Base-by-base conservation (phyloP, 163 green algal genomes). In the Trebouxiophyceae sp. region DNA sequence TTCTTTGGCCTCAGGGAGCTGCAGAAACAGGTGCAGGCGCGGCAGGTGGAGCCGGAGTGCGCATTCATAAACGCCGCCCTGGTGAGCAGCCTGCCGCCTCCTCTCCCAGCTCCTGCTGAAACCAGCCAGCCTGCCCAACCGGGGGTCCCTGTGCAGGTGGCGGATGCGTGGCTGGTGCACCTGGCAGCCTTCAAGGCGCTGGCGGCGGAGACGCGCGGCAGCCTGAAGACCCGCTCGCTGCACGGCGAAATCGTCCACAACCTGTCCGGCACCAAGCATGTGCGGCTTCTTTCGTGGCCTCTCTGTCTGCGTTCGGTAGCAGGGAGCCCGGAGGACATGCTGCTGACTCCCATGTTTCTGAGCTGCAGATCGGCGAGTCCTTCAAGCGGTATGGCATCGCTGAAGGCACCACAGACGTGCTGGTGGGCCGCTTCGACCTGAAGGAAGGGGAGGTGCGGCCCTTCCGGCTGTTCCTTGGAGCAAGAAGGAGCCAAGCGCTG, bases 161-260 rank as follows among this genome's bases (percentile, higher is more conserved):
- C 73, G 0, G 74, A 82, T 47, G 31, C 81, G 1, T 74, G 81
- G 7, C 33, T 78, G 31, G 19, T 87, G 27, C 74, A 79, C 27
- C 20, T 76, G 27, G 72, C 78, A 20, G 84, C 74, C 2, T 56
- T 68, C 46, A 77, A 79, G 54, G 84, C 76, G 2, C 39, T 88
- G 44, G 39, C 54, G 3, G 50, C 72, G 5, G 4, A 82, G 20
- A 23, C 30, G 2, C 62, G 62, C 1, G 62, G 58, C 20, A 54
- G 46, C 4, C 45, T 88, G 46, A 58, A 33, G 23, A 82, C 75
- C 31, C 66, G 66, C 2, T 79, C 62, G 5, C 44, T 89, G 34
- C 82, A 91, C 47, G 68, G 78, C 12, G 85, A 91, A 73, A 73
- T 91, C 2, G 68, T 90, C 1, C 83, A 77, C 63, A 74, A 71